Percentiles rank a stretch among this genome's conserved stretches.
Evolutionary conservation across 257 asterid genomes (phyloP).

Genomic region (Fraxinus excelsior): DNA sequence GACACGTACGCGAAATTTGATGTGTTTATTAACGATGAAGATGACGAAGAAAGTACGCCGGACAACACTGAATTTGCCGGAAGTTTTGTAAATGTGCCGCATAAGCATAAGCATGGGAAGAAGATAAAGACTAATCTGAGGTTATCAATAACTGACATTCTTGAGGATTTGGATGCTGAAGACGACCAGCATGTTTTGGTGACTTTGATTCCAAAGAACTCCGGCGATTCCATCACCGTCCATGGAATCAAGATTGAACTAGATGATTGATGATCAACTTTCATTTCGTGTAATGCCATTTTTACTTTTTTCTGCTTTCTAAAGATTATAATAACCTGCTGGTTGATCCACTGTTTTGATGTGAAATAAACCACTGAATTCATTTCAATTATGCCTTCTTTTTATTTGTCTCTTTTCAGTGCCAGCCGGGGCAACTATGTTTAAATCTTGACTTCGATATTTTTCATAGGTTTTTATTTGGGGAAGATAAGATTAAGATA

Average conservation of each 20-base stretch:
- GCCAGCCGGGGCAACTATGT: too few relatives aligned
- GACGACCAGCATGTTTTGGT: conserved; percentile 64
- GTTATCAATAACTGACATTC: conserved; percentile 51
- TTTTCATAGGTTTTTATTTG: too few relatives aligned
- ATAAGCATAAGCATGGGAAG: conserved; percentile 44
- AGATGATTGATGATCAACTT: conserved; percentile 34
- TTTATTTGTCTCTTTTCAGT: too few relatives aligned
- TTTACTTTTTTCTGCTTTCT: too few relatives aligned
- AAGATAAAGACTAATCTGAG: conserved; percentile 52
- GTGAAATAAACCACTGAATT: too few relatives aligned
- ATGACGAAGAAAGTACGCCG: conserved; percentile 44
- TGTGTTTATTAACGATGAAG: conserved; percentile 65
- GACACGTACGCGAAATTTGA: conserved; percentile 62
- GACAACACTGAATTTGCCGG: conserved; percentile 67
- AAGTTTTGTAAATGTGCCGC: conserved; percentile 72
- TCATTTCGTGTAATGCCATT: not conserved
- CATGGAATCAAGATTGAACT: conserved; percentile 59
- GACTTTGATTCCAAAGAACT: conserved; percentile 56
- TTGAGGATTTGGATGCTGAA: conserved; percentile 70
- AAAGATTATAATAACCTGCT: not conserved
- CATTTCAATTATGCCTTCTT: too few relatives aligned
- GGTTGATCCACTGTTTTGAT: not conserved
- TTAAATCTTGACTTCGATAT: too few relatives aligned
- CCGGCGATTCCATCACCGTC: conserved; percentile 43
- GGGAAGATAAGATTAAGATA: too few relatives aligned